phyloP scores from a whole-genome alignment of 306 rosid genomes.

The Dryas drummondii region DNA sequence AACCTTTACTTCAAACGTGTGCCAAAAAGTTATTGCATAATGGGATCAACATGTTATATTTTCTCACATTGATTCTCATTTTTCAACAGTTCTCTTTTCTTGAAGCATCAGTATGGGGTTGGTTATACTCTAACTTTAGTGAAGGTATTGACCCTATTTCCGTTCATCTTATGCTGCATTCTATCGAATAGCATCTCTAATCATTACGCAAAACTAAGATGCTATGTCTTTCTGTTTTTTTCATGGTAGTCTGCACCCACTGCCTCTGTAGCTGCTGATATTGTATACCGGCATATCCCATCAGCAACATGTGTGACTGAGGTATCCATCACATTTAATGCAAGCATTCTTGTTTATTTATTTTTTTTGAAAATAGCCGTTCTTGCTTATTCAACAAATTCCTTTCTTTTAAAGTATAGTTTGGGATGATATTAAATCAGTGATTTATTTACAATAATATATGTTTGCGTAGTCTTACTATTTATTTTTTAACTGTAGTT shows the following conservation, averaged over 20 bases:
- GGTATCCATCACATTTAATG: slow-evolving; percentile 48
- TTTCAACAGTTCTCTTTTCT: slow-evolving; percentile 79
- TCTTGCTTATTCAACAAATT: background rate
- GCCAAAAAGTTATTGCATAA: background rate
- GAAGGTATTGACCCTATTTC: slow-evolving; percentile 56
- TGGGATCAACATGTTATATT: background rate
- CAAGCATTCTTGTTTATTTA: background rate
- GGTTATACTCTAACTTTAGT: slow-evolving; percentile 93
- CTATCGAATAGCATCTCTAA: slow-evolving; percentile 19
- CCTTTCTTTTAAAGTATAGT: background rate
- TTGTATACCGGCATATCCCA: slow-evolving; percentile 81
- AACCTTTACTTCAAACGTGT: background rate
- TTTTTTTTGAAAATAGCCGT: too few species aligned
- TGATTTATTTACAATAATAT: background rate
- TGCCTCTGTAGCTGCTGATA: slow-evolving; percentile 80
- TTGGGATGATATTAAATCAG: slow-evolving; percentile 1
- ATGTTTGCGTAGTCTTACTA: background rate
- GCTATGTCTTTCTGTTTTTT: slow-evolving; percentile 21
- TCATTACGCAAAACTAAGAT: slow-evolving; percentile 23
- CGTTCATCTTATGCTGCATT: slow-evolving; percentile 21
- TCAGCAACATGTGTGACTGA: slow-evolving; percentile 92
- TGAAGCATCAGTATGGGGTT: slow-evolving; percentile 96
- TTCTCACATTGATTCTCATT: slow-evolving; percentile 9
- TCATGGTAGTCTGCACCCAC: slow-evolving; percentile 79
- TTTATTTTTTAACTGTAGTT: background rate